These are phyloP conservation scores for Biancaea sappan DNA, from an alignment of 306 rosid species.

Conservation along the genomic window DNA sequence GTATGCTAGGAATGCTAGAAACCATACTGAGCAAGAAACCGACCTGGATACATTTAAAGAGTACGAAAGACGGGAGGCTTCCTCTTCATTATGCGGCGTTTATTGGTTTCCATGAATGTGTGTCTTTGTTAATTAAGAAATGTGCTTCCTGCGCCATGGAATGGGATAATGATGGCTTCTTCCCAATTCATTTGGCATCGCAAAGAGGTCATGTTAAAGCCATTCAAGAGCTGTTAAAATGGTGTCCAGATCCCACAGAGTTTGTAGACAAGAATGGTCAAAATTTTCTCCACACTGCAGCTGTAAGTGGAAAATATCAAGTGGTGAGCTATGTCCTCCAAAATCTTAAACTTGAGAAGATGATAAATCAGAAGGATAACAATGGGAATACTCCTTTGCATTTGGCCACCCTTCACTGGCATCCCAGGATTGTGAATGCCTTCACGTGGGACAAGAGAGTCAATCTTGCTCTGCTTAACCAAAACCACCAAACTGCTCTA, in stretches of 20 bases:
- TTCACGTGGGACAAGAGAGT: slow-evolving; percentile 11
- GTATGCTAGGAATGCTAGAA: neutral
- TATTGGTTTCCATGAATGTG: slow-evolving; percentile 35
- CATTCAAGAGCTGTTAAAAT: slow-evolving; percentile 6
- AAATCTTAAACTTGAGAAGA: neutral
- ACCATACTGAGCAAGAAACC: neutral
- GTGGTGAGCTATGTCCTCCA: slow-evolving; percentile 10
- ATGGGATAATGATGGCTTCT: slow-evolving; percentile 16
- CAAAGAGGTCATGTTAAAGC: slow-evolving; percentile 4
- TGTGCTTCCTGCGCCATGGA: neutral
- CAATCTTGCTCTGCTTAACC: neutral
- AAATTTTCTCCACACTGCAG: slow-evolving; percentile 33
- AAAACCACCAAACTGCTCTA: neutral
- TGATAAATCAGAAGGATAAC: slow-evolving; percentile 33
- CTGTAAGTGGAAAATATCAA: slow-evolving; percentile 15
- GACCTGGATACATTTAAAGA: slow-evolving; percentile 18
- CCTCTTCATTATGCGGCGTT: slow-evolving; percentile 38
- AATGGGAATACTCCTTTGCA: slow-evolving; percentile 39
- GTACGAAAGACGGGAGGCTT: neutral
- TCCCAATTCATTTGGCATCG: slow-evolving; percentile 34
- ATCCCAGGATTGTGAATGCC: slow-evolving; percentile 14
- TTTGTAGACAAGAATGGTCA: neutral
- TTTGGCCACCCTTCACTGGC: slow-evolving; percentile 20
- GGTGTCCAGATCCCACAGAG: slow-evolving; percentile 18
- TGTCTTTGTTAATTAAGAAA: neutral